These are phyloP conservation scores for Boletus sp. DNA, from an alignment of 768 basidiomycete species.

Conservation along the genomic window DNA sequence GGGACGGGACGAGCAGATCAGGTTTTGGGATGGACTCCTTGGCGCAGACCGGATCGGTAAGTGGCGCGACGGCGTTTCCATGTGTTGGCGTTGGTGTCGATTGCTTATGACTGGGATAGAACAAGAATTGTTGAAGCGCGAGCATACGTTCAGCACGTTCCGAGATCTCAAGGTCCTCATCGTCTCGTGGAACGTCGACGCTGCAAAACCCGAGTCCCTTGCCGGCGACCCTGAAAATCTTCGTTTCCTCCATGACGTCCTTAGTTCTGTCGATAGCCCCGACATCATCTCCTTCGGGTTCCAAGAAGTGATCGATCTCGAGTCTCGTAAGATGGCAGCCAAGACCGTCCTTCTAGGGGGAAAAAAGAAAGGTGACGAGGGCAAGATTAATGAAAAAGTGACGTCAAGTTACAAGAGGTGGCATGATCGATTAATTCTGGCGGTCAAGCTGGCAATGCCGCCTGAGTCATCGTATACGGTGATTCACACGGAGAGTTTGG, in stretches of 20 bases:
- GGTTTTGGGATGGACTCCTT: constrained; percentile 88
- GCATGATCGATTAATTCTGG: constrained; percentile 74
- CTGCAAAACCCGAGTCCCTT: constrained; percentile 77
- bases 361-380: constrained; percentile 57
- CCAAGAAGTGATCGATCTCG: constrained; percentile 96
- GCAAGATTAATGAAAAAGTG: constrained; percentile 68
- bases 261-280: constrained; percentile 68
- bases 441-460: constrained; percentile 73
- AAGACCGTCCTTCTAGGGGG: constrained; percentile 82
- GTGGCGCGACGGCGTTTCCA: constrained; percentile 23
- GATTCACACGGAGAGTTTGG: constrained; percentile 81
- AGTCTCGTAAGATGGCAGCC: constrained; percentile 86
- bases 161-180: constrained; percentile 74
- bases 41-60: constrained; percentile 84
- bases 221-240: constrained; percentile 64
- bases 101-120: constrained; percentile 42
- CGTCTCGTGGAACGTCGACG: constrained; percentile 92
- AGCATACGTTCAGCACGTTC: constrained; percentile 75
- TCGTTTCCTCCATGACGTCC: constrained; percentile 73
- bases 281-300: constrained; percentile 94
- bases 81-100: not conserved
- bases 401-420: constrained; percentile 84
- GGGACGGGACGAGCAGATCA: constrained; percentile 68
- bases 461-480: constrained; percentile 73
- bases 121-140: constrained; percentile 68